Evolutionary conservation across 2,329 filamentous ascomycete species (phyloP).

Genomic region (Zymoseptoria passerinii): DNA sequence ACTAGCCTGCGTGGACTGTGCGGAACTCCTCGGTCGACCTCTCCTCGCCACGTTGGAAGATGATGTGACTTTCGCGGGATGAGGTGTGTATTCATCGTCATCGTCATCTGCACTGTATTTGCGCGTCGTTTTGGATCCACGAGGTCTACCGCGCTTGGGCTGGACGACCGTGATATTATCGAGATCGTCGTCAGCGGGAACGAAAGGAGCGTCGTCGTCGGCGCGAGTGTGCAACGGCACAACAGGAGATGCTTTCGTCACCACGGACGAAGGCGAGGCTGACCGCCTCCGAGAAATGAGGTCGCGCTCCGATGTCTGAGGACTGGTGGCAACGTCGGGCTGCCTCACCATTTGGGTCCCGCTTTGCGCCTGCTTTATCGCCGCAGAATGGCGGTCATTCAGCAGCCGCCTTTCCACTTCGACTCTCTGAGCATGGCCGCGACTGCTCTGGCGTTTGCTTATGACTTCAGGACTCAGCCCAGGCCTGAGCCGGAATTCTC

Average conservation of each 20-base stretch:
- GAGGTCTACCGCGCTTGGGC: neutral
- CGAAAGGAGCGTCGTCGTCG: neutral
- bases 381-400: neutral
- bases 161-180: neutral
- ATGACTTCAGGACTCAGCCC: neutral
- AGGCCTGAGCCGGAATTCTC: constrained; percentile 2
- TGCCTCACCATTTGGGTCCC: neutral
- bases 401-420: neutral
- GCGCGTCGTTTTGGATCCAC: neutral
- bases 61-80: neutral
- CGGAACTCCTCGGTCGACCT: neutral
- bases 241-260: neutral
- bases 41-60: neutral
- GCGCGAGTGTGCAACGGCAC: neutral
- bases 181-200: neutral
- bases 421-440: neutral
- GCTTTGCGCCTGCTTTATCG: neutral
- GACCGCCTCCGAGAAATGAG: neutral
- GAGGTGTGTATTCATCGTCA: neutral
- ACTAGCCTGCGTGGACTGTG: neutral
- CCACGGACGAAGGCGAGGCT: neutral
- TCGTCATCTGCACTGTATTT: neutral
- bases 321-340: neutral
- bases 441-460: neutral
- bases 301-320: neutral